These are phyloP conservation scores for Boletus barrowsii DNA, from an alignment of 768 basidiomycete genomes.

Conservation along the genomic window DNA sequence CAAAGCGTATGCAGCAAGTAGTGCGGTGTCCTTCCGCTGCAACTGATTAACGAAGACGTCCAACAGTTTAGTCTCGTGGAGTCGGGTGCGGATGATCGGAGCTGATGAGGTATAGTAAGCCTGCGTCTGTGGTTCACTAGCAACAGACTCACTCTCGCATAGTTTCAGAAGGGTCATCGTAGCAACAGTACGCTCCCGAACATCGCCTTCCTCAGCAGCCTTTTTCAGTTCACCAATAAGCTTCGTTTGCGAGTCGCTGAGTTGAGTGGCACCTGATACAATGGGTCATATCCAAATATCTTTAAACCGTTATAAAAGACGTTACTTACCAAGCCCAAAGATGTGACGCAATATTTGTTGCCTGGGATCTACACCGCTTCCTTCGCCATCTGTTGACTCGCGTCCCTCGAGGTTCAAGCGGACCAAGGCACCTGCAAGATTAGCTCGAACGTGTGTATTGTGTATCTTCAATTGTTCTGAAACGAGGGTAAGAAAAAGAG, in stretches of 20 bases:
- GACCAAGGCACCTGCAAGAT: conserved; percentile 16
- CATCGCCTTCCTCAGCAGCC: neutral
- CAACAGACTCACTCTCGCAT: conserved; percentile 10
- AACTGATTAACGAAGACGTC: conserved; percentile 13
- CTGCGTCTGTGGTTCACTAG: neutral
- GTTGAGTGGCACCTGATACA: conserved; percentile 3
- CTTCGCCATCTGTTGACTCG: neutral
- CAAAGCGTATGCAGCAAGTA: conserved; percentile 22
- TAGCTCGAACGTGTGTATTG: conserved; percentile 12
- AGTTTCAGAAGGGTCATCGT: conserved; percentile 21
- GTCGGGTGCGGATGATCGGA: conserved; percentile 1
- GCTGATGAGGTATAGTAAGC: conserved; percentile 7
- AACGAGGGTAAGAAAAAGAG: neutral
- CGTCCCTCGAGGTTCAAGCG: neutral
- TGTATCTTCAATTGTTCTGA: conserved; percentile 11
- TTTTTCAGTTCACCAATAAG: conserved; percentile 12
- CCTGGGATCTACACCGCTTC: neutral
- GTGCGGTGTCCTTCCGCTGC: conserved; percentile 4
- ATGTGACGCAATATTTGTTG: conserved; percentile 5
- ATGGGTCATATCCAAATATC: neutral
- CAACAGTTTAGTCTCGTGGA: conserved; percentile 5
- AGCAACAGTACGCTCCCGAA: conserved; percentile 18
- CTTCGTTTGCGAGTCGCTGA: neutral
- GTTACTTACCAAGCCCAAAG: conserved; percentile 19
- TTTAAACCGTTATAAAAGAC: neutral